Conservation (phyloP, 228 moss, liverwort and hornwort species). For the Sphagnum magellanicum region DNA sequence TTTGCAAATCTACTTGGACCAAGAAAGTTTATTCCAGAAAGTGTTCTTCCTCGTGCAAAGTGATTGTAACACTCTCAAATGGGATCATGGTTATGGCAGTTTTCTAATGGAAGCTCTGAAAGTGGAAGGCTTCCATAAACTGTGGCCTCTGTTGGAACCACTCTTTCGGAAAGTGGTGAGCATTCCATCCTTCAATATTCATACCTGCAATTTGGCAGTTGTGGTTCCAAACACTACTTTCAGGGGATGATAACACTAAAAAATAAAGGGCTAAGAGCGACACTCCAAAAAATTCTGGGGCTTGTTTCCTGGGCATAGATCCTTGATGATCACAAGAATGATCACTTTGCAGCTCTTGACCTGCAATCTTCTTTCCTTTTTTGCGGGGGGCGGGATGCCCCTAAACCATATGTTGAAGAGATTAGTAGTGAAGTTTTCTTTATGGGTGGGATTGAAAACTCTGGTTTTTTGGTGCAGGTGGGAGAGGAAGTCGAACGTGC, state of each 20-base stretch:
- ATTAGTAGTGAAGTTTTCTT: no score
- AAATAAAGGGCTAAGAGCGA: no score
- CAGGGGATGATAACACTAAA: no score
- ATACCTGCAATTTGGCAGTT: neutral
- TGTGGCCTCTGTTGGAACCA: conserved; percentile 68
- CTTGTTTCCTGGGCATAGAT: no score
- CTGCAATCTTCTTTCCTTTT: no score
- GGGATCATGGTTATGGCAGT: conserved; percentile 12
- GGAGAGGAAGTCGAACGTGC: conserved; percentile 82
- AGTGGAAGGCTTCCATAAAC: conserved; percentile 67
- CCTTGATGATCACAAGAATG: no score
- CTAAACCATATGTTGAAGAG: no score
- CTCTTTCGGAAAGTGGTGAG: conserved; percentile 60
- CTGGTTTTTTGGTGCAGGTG: conserved; percentile 15
- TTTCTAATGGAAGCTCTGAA: conserved; percentile 66
- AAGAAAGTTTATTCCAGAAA: neutral
- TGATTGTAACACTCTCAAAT: neutral
- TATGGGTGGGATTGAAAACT: no score
- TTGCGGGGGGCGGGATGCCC: no score
- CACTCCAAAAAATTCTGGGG: no score
- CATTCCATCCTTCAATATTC: neutral
- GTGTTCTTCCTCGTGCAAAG: neutral
- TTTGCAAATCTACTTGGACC: neutral
- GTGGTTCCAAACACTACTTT: neutral
- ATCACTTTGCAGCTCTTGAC: no score